Conservation (phyloP, 768 basidiomycete genomes). For the Lactifluus hygrophoroides region DNA sequence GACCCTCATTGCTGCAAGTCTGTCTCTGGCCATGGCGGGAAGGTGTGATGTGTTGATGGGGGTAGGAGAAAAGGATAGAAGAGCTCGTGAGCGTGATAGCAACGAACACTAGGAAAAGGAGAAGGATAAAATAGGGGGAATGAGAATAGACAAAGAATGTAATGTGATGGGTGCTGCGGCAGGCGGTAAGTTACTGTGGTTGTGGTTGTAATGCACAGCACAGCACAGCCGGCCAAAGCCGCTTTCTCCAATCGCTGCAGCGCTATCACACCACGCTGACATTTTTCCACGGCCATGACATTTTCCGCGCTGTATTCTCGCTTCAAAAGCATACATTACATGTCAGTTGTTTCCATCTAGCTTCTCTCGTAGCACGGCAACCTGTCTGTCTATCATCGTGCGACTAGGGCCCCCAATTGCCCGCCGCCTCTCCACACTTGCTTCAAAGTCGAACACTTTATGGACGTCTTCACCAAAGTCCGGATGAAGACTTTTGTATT, state of each 20-base stretch:
- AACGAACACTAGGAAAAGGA: slow-evolving; percentile 22
- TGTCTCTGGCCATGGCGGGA: slow-evolving; percentile 71
- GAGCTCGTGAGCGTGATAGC: slow-evolving; percentile 7
- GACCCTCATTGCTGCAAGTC: slow-evolving; percentile 82
- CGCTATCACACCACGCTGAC: too few species aligned
- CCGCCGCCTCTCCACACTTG: slow-evolving; percentile 84
- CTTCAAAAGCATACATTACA: neutral
- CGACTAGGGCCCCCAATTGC: slow-evolving; percentile 89
- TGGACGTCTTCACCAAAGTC: slow-evolving; percentile 79
- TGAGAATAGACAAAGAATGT: neutral
- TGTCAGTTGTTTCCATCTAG: slow-evolving; percentile 28
- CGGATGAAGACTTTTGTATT: slow-evolving; percentile 67
- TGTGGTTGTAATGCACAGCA: neutral
- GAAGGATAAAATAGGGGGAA: neutral
- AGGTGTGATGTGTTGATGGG: slow-evolving; percentile 18
- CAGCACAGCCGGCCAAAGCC: neutral
- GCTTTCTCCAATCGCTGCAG: too few species aligned
- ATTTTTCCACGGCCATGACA: too few species aligned
- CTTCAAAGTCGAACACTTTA: slow-evolving; percentile 89
- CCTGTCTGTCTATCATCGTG: slow-evolving; percentile 78
- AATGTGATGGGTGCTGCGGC: neutral
- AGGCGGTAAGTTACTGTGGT: neutral
- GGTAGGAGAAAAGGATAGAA: neutral
- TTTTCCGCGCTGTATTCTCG: neutral
- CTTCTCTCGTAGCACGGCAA: slow-evolving; percentile 59